These are phyloP conservation scores for Lentinula boryana DNA, from an alignment of 768 basidiomycete species.

Conservation along the genomic window DNA sequence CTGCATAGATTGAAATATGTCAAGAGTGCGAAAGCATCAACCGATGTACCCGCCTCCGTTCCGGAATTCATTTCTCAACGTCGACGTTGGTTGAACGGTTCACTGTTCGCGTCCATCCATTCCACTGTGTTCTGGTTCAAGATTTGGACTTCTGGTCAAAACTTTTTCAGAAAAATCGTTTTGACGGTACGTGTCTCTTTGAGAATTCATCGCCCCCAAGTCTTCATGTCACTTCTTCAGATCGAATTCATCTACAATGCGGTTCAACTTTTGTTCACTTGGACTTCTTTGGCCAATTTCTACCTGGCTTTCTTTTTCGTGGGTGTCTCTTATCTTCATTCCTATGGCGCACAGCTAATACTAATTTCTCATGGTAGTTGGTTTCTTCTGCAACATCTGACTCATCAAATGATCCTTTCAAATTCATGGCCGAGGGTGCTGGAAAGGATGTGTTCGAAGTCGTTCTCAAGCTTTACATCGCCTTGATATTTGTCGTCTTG, in stretches of 20 bases:
- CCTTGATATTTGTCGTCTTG: constrained; percentile 71
- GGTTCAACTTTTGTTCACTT: constrained; percentile 85
- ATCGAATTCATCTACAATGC: constrained; percentile 91
- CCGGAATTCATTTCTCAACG: constrained; percentile 95
- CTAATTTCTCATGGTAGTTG: constrained; percentile 42
- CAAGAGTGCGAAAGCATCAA: constrained; percentile 90
- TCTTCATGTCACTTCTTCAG: constrained; percentile 22
- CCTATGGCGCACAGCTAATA: constrained; percentile 7
- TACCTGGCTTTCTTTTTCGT: constrained; percentile 94
- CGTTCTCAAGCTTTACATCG: constrained; percentile 79
- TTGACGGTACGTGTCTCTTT: constrained; percentile 43
- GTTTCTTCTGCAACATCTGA: constrained; percentile 72
- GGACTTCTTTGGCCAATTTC: constrained; percentile 92
- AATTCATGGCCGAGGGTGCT: constrained; percentile 67
- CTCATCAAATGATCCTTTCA: constrained; percentile 62
- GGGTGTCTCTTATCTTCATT: constrained; percentile 23
- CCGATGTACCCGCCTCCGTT: constrained; percentile 88
- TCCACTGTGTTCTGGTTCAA: constrained; percentile 85
- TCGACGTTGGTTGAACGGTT: constrained; percentile 85
- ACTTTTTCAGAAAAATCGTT: constrained; percentile 74
- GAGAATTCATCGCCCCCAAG: neutral
- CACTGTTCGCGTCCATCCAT: constrained; percentile 89
- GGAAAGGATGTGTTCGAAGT: constrained; percentile 72
- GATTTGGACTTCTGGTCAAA: constrained; percentile 91
- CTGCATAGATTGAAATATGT: constrained; percentile 69